Evolutionary conservation across 129 eudicot genomes (phyloP), one percentile per base, ranked within the genome.

Genomic region (Flaveria trinervia): DNA sequence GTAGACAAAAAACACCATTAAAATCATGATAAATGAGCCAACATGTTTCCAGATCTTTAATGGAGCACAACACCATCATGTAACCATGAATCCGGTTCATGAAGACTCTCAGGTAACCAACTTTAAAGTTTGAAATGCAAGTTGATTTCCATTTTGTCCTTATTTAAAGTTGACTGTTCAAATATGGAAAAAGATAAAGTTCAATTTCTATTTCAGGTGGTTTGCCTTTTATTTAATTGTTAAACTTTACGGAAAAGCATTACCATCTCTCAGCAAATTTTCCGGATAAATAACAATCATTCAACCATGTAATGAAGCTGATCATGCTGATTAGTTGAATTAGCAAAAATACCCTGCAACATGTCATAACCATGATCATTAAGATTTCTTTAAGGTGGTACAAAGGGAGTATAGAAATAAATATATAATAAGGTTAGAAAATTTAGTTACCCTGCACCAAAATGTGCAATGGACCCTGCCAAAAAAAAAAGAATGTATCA

Each of bases 401-500:
- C 16, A 36, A 25, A 44, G 11, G 30, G 60, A 64, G 18, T 23
- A 43, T 7, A 49, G 48, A 74, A 14, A 68, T 20, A 65, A 73
- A 79, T 17, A 76, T 55, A 57, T 16, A 68, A 65, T 16, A 68
- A 46, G 18, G 75, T 36, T 50, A 26, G 43, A 18, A 77, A 59
- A 45, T 28, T 68, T 76, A 64, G 43, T 61, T 85, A 91, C 97
- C 95, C 97, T 54, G 97, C 97, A 51, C 97, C 97, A 83, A 91
- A 89, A 84, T 91, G 97, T 20, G 97, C 95, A 81, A 91, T 28
- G 25, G 82, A 83, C 74, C 97, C 97, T 91, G 97, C 77, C 62
- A 84, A 44, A 72, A 12, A 43, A 17, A 67, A 71, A 75, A 73
- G 5, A 49, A 17, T 20, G 56, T 51, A 70, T 74, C 73, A 83